phyloP scores from a whole-genome alignment of 495 filamentous ascomycete genomes.

The Hyaloscypha hepaticicola region DNA sequence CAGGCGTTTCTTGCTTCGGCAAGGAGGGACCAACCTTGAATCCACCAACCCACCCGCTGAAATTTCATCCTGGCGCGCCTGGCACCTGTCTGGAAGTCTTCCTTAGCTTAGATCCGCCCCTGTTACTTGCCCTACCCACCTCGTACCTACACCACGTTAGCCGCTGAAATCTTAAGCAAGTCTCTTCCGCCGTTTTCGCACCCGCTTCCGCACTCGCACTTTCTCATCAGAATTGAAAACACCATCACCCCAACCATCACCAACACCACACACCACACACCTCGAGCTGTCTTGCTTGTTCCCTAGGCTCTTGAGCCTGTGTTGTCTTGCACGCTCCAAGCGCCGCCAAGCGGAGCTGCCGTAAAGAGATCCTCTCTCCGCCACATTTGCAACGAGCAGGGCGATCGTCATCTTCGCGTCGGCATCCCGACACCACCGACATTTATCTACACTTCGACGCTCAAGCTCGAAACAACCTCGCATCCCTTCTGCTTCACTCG shows the following conservation, averaged over 20 bases:
- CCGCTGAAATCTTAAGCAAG: neutral
- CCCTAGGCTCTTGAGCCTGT: neutral
- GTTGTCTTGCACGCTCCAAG: neutral
- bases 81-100: too few relatives aligned
- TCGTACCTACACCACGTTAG: neutral
- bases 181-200: neutral
- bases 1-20: neutral
- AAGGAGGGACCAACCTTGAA: neutral
- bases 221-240: neutral
- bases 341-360: neutral
- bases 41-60: neutral
- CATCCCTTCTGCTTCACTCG: conserved; percentile 27
- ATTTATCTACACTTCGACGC: neutral
- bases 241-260: neutral
- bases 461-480: neutral
- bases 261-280: too few relatives aligned
- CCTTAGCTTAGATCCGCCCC: neutral
- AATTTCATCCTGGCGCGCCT: neutral
- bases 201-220: neutral
- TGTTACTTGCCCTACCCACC: neutral
- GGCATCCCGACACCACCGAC: neutral
- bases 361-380: neutral
- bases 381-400: neutral
- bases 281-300: neutral
- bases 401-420: neutral